phyloP scores from a whole-genome alignment of 257 asterid species.

The Scutellaria baicalensis region DNA sequence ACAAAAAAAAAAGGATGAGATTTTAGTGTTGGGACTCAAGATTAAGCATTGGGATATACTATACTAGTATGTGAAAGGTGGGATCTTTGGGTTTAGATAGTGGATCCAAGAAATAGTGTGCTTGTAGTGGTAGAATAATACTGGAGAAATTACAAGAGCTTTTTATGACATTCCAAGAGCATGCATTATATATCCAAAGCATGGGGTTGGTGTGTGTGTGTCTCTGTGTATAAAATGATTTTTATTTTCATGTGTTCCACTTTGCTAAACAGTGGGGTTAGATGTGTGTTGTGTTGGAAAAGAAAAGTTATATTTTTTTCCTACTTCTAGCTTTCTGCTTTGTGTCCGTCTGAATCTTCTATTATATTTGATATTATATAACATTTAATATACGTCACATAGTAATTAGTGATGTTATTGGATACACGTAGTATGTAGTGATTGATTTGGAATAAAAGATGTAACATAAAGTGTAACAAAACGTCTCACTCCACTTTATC shows the following conservation, averaged over 20 bases:
- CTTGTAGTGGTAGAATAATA: not conserved
- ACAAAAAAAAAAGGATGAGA: not conserved
- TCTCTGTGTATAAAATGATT: slow-evolving; percentile 8
- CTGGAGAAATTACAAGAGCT: not conserved
- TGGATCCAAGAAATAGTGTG: slow-evolving; percentile 33
- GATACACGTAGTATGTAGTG: too few species aligned
- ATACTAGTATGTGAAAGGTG: not conserved
- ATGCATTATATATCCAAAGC: slow-evolving; percentile 32
- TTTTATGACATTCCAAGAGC: slow-evolving; percentile 23
- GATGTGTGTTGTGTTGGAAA: slow-evolving; percentile 15
- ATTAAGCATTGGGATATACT: slow-evolving; percentile 14
- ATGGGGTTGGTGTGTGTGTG: slow-evolving; percentile 27
- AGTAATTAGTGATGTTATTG: too few species aligned
- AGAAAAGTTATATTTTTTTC: slow-evolving; percentile 4
- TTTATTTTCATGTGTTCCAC: slow-evolving; percentile 20
- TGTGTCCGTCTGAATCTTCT: too few species aligned
- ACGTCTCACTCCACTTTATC: too few species aligned
- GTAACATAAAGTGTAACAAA: too few species aligned
- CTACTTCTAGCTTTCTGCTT: slow-evolving; percentile 29
- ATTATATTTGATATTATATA: too few species aligned
- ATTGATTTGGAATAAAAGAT: too few species aligned
- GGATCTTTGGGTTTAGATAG: slow-evolving; percentile 16
- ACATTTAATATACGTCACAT: too few species aligned
- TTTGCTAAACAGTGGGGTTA: slow-evolving; percentile 25
- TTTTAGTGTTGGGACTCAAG: slow-evolving; percentile 1